Conservation (phyloP, 768 basidiomycete genomes). For the Amanita exitialis region DNA sequence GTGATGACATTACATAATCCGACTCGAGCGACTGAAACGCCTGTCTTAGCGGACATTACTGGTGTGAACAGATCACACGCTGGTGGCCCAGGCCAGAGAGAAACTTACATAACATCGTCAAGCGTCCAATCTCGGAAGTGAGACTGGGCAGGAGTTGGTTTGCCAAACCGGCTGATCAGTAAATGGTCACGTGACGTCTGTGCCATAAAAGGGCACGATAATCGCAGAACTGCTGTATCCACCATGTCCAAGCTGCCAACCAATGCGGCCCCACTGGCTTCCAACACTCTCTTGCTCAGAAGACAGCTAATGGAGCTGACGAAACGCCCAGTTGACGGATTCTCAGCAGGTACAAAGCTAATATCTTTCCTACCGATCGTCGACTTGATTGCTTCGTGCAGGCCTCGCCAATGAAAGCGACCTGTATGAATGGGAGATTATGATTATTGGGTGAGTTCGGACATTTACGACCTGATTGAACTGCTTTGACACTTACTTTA, state of each 20-base stretch:
- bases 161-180: background rate
- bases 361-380: slow-evolving; percentile 16
- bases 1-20: background rate
- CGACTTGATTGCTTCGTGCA: slow-evolving; percentile 21
- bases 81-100: no score
- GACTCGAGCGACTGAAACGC: background rate
- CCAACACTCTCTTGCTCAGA: slow-evolving; percentile 59
- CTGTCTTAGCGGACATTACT: background rate
- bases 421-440: slow-evolving; percentile 92
- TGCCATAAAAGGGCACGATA: slow-evolving; percentile 12
- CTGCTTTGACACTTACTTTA: slow-evolving; percentile 10
- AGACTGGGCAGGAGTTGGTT: no score
- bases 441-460: slow-evolving; percentile 77
- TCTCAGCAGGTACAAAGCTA: slow-evolving; percentile 69
- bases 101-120: no score
- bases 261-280: slow-evolving; percentile 15
- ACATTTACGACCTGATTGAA: slow-evolving; percentile 2
- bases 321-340: slow-evolving; percentile 91
- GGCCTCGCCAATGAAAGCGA: slow-evolving; percentile 94
- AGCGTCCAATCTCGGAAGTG: no score
- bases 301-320: slow-evolving; percentile 79
- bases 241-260: slow-evolving; percentile 34
- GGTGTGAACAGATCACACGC: background rate
- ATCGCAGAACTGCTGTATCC: background rate
- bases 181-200: slow-evolving; percentile 1